Evolutionary conservation across 306 rosid species (phyloP), one percentile per base, ranked within the genome.

Genomic region (Castanea sativa): DNA sequence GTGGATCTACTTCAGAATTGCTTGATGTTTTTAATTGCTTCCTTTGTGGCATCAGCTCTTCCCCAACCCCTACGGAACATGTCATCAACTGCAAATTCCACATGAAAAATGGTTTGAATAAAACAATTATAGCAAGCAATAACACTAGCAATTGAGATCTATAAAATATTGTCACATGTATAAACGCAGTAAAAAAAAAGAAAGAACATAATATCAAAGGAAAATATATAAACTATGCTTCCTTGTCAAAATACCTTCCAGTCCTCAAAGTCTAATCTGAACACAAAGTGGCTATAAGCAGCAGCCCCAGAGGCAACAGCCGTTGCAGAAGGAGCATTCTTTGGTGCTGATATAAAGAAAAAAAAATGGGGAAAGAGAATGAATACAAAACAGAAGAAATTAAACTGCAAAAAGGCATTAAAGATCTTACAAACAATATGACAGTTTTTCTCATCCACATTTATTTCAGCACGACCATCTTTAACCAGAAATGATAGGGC

Each of bases 31-130:
- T 67, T 56, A 23, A 53, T 19, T 75, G 71, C 76, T 52, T 75
- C 82, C 91, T 85, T 30, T 80, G 74, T 2, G 89, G 87, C 89
- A 88, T 88, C 78, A 88, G 78, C 82, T 88, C 91, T 78, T 85
- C 82, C n/a, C 87, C 89, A 61, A 60, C 77, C 38, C 15, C 80
- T 56, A 83, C 74, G 43, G 76, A 49, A 71, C 55, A 15, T 64
- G n/a, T 70, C 90, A 90, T 77, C 79, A 83, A 51, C 91, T 88
- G 89, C 20, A 18, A 77, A 85, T 74, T 76, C 56, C 63, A 76
- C 8, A 69, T 56, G 38, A 21, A 55, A 27, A 71, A 60, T 13
- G 51, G 55, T 58, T 51, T 70, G 76, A 20, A 18, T 59, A 71
- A 38, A 27, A 45, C 59, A 41, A 41, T 41, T 8, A 8, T 41